Evolutionary conservation across 2,329 filamentous ascomycete genomes (phyloP).

Genomic region (Fusarium hostae): DNA sequence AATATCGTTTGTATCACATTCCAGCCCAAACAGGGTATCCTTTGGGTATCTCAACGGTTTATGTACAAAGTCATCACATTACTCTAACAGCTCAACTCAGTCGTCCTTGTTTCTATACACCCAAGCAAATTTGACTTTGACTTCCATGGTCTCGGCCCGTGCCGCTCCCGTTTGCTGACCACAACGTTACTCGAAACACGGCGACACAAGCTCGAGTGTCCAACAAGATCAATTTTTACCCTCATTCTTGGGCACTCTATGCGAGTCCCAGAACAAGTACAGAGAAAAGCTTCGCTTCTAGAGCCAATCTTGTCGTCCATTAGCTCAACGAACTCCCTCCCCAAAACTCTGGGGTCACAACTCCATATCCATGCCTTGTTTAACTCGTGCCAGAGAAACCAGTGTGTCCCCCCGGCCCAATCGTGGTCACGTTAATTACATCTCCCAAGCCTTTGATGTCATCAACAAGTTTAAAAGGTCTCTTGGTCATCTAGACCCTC

Average conservation of each 20-base stretch:
- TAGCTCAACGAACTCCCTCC: slow-evolving; percentile 32
- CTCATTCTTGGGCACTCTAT: slow-evolving; percentile 26
- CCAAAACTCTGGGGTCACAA: slow-evolving; percentile 42
- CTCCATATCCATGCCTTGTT: slow-evolving; percentile 42
- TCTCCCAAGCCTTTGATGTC: slow-evolving; percentile 16
- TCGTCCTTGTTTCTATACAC: neutral
- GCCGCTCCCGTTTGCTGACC: slow-evolving; percentile 1
- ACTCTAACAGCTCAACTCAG: neutral
- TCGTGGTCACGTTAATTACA: slow-evolving; percentile 46
- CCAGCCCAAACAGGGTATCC: neutral
- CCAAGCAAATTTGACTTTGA: slow-evolving; percentile 1
- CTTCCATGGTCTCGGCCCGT: slow-evolving; percentile 24
- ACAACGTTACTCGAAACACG: slow-evolving; percentile 2
- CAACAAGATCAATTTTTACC: slow-evolving; percentile 35
- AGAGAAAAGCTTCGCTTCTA: slow-evolving; percentile 42
- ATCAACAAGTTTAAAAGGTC: slow-evolving; percentile 68
- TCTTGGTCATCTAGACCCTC: slow-evolving; percentile 81
- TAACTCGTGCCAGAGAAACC: slow-evolving; percentile 33
- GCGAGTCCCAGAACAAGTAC: slow-evolving; percentile 29
- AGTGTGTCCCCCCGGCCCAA: slow-evolving; percentile 26
- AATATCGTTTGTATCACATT: neutral
- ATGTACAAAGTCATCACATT: neutral
- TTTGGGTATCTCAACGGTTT: neutral
- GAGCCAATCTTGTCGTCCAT: slow-evolving; percentile 32
- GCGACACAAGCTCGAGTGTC: slow-evolving; percentile 15